Percentiles rank a stretch among this genome's conserved stretches.
Evolutionary conservation across 352 stramenopile genomes (phyloP).

Genomic region (Thraustotheca clavata): DNA sequence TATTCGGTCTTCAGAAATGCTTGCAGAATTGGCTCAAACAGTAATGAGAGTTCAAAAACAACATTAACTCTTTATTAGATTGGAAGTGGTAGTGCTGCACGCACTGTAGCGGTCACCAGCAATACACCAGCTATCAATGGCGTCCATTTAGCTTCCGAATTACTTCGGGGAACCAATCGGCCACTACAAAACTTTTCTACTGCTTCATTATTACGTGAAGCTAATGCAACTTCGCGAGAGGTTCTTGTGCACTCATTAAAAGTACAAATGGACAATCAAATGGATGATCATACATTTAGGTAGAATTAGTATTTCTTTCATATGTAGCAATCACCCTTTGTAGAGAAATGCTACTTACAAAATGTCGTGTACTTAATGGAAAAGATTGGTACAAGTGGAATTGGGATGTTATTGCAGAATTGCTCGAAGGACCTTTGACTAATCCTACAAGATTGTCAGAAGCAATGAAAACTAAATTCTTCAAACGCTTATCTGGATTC

Average conservation of each 20-base stretch:
- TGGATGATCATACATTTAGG: conserved; percentile 77
- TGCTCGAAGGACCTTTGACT: conserved; percentile 77
- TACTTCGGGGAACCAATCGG: conserved; percentile 81
- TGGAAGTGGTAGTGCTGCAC: conserved; percentile 4
- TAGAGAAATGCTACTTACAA: conserved; percentile 84
- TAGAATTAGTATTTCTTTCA: background rate
- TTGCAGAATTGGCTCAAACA: conserved; percentile 68
- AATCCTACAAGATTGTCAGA: conserved; percentile 81
- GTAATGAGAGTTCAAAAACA: conserved; percentile 40
- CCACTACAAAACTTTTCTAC: conserved; percentile 42
- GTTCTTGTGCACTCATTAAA: conserved; percentile 83
- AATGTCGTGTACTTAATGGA: conserved; percentile 72
- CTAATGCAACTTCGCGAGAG: conserved; percentile 72
- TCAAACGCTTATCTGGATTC: conserved; percentile 84
- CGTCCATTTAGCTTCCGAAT: conserved; percentile 78
- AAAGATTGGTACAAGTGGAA: conserved; percentile 91
- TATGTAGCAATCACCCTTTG: background rate
- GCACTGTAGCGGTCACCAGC: background rate
- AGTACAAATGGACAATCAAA: conserved; percentile 79
- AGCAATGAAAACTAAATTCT: conserved; percentile 91
- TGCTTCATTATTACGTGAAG: conserved; percentile 24
- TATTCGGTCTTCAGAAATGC: conserved; percentile 78
- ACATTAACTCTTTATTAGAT: background rate
- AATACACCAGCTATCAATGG: conserved; percentile 54
- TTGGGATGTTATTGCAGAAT: conserved; percentile 86